phyloP scores from a whole-genome alignment of 768 basidiomycete species.

The Mrakia blollopis region DNA sequence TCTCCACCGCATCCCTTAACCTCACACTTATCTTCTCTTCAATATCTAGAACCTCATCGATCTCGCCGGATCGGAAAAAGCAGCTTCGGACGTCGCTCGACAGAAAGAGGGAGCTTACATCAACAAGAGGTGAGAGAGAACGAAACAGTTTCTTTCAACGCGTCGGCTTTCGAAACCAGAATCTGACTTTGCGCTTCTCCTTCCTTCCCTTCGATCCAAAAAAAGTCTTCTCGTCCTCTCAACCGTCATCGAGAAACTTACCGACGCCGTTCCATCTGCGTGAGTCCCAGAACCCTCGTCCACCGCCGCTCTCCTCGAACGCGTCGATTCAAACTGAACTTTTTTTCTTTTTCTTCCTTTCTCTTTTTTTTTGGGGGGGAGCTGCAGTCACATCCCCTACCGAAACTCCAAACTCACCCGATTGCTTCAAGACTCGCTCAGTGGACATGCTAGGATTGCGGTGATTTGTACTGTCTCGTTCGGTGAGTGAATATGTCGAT shows the following conservation, averaged over 20 bases:
- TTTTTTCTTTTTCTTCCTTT: not conserved
- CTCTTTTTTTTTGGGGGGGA: too few species aligned
- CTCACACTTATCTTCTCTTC: constrained; percentile 2
- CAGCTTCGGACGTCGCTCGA: constrained; percentile 43
- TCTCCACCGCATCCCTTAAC: not conserved
- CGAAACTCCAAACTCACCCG: constrained; percentile 46
- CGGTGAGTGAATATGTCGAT: not conserved
- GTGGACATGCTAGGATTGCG: constrained; percentile 45
- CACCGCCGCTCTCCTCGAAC: not conserved
- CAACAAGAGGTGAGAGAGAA: constrained; percentile 44
- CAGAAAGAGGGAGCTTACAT: constrained; percentile 45
- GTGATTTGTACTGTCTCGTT: constrained; percentile 43
- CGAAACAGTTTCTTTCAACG: not conserved
- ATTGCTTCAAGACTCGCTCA: constrained; percentile 44
- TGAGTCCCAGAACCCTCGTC: constrained; percentile 28
- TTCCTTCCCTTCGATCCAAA: too few species aligned
- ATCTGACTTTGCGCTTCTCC: too few species aligned
- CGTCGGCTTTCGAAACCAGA: not conserved
- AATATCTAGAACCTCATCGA: constrained; percentile 37
- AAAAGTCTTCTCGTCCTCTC: constrained; percentile 41
- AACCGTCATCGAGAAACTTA: constrained; percentile 43
- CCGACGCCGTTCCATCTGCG: constrained; percentile 39
- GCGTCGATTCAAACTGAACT: not conserved
- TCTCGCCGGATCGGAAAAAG: constrained; percentile 46
- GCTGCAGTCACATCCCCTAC: constrained; percentile 41